Base-by-base conservation (phyloP, 2,329 filamentous ascomycete genomes). In the Penicillium carneum region DNA sequence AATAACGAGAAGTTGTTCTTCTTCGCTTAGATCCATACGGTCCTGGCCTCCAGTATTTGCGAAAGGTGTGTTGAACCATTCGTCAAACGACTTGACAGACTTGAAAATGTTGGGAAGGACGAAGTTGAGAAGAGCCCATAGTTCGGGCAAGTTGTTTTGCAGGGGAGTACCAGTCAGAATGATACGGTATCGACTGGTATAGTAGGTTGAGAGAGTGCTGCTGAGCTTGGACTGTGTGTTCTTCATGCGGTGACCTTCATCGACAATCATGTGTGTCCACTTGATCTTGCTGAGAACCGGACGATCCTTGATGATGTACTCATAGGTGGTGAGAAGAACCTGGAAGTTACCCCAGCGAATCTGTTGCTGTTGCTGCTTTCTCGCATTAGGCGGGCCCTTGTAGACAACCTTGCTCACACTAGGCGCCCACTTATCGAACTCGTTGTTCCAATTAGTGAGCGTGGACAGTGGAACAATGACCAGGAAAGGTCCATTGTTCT, bases 41-140 rank as follows among this genome's bases (percentile, higher is more conserved):
- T 99, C 95, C 80, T 98, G 94, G 42, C 92, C 89, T 79, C 95
- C 95, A 5, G 95, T 99, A 76, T 99, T 99, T 69, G 95, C 95
- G 77, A 99, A 99, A 0, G 95, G 95, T 29, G 95, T 99, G 76
- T 98, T 99, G 87, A 99, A 99, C 95, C 95, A 99, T 78, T 99
- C 95, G 77, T 99, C 95, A 74, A 99, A 99, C 1, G 94, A 98
- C 76, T 95, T 97, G 64, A 94, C 93, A 2, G 95, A 98, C 78
- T 99, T 99, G 88, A 99, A 99, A 69, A 99, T 99, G 70, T 92
- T 98, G 3, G 95, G 95, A 50, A 99, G 83, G 42, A 97, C 95
- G 77, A 99, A 99, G 82, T 99, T 99, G 73, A 99, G 90, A 83
- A 99, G 89, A 29, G 95, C 92, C 95, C 95, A 99, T 71, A 99